Percentiles rank a stretch among this genome's conserved stretches.
Conservation (phyloP, 805 yeast genomes). For the Sporopachydermia lactativora region DNA sequence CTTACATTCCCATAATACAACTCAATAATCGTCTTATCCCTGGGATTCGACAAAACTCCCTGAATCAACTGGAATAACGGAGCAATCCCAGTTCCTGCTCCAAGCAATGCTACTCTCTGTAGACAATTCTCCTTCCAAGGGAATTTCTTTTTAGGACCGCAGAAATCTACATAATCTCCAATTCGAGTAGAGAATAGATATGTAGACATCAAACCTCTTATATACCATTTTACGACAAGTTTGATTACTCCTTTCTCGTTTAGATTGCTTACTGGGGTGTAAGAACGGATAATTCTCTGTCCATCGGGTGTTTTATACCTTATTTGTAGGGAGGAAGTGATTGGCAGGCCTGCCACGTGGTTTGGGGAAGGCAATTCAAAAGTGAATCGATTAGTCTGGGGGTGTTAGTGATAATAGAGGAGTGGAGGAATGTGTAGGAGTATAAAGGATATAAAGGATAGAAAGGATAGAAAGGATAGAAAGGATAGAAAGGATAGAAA, state of each 20-base stretch:
- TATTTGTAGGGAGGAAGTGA: neutral
- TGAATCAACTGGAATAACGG: neutral
- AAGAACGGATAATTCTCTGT: neutral
- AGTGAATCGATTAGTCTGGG: neutral
- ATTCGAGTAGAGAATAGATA: neutral
- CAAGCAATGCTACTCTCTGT: neutral
- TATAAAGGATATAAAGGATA: too few relatives aligned
- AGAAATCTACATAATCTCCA: slow-evolving; percentile 12
- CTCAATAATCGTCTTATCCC: neutral
- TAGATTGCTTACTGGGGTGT: slow-evolving; percentile 1
- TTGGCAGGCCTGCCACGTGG: neutral
- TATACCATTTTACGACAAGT: neutral
- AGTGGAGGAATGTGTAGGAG: too few relatives aligned
- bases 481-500: too few relatives aligned
- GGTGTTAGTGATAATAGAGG: too few relatives aligned
- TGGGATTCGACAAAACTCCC: neutral
- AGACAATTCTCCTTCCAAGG: slow-evolving; percentile 5
- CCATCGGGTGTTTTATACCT: neutral
- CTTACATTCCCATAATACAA: neutral
- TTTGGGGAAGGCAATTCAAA: neutral
- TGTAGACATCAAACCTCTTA: neutral
- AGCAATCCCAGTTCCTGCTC: neutral
- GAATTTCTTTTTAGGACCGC: slow-evolving; percentile 15
- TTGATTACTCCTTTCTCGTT: neutral
- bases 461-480: too few relatives aligned